phyloP scores from a whole-genome alignment of 495 filamentous ascomycete species.

The Filosporella fistucella region DNA sequence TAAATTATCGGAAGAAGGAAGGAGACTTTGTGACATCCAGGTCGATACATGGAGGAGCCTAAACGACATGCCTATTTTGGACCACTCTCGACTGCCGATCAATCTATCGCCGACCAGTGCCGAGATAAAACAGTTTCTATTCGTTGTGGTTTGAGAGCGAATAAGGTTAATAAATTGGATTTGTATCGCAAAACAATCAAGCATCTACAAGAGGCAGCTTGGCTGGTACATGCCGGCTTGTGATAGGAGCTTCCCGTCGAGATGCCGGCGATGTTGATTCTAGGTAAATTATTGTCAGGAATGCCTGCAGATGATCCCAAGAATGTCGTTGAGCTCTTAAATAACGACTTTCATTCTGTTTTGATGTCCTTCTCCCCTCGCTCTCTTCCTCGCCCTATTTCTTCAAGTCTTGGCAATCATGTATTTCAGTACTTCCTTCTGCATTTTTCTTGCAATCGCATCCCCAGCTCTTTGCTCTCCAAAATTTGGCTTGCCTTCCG shows the following conservation, averaged over 20 bases:
- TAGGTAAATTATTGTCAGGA: background rate
- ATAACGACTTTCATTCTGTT: background rate
- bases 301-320: background rate
- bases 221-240: background rate
- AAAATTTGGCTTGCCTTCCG: background rate
- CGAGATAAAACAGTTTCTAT: background rate
- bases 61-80: slow-evolving; percentile 3
- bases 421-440: background rate
- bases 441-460: background rate
- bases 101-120: slow-evolving; percentile 1
- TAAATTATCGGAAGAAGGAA: no score
- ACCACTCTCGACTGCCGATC: background rate
- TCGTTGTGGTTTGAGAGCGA: background rate
- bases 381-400: background rate
- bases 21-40: no score
- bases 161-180: background rate
- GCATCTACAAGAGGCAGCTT: slow-evolving; percentile 7
- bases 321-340: background rate
- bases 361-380: background rate
- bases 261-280: background rate
- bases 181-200: background rate
- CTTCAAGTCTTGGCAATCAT: background rate
- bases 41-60: no score
- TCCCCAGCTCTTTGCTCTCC: background rate
- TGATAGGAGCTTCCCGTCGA: background rate